Conservation (phyloP, 768 basidiomycete species). For the Xerocomellus chrysenteron region DNA sequence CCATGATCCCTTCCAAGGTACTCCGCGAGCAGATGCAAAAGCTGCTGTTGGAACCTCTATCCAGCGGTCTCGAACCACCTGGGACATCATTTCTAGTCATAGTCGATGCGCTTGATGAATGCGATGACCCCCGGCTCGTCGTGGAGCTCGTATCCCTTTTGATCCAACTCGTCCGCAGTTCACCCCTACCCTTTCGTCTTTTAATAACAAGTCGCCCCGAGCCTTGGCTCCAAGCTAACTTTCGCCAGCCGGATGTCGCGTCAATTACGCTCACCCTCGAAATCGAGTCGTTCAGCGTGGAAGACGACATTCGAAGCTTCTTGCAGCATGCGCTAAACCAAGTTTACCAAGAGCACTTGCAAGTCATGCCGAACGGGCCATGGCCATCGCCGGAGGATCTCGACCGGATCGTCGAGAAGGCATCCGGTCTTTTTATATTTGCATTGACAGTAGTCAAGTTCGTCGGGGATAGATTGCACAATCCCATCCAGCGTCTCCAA, state of each 20-base stretch:
- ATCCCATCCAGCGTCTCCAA: constrained; percentile 17
- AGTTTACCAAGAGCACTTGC: constrained; percentile 10
- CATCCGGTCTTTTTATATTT: constrained; percentile 28
- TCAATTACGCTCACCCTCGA: constrained; percentile 9
- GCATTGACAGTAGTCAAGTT: constrained; percentile 29
- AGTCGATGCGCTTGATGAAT: constrained; percentile 24
- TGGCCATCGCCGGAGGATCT: constrained; percentile 27
- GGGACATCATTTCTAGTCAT: constrained; percentile 16
- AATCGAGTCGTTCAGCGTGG: constrained; percentile 22
- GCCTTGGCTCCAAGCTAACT: constrained; percentile 16
- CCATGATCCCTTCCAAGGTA: constrained; percentile 18
- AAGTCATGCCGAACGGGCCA: constrained; percentile 12
- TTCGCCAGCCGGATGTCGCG: constrained; percentile 14
- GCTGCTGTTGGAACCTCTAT: constrained; percentile 21
- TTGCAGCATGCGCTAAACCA: constrained; percentile 15
- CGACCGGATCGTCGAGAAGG: constrained; percentile 17
- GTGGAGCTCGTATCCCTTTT: constrained; percentile 23
- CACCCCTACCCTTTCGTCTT: constrained; percentile 20
- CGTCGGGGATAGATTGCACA: constrained; percentile 19
- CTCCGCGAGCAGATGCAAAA: constrained; percentile 26
- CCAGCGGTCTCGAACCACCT: background rate
- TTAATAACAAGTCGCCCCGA: constrained; percentile 24
- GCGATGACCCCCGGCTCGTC: constrained; percentile 23
- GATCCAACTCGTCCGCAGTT: constrained; percentile 9
- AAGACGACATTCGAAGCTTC: constrained; percentile 24